Conservation (phyloP, 495 filamentous ascomycete species). For the Trichoderma asperelloides region DNA sequence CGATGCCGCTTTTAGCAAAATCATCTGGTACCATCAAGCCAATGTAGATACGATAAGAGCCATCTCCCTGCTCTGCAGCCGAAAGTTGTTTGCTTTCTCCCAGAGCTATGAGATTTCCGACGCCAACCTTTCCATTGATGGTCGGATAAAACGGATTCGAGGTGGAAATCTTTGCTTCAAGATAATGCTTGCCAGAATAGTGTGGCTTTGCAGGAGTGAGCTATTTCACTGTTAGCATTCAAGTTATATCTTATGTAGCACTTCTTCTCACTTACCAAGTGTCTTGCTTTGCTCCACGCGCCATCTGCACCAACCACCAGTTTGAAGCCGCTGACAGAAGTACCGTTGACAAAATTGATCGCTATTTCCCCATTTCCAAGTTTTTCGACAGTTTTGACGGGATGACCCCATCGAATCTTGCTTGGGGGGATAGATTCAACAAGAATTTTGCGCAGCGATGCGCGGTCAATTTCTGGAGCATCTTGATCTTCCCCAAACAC, state of each 20-base stretch:
- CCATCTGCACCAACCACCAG: conserved; percentile 27
- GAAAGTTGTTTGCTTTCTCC: conserved; percentile 16
- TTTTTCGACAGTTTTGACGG: neutral
- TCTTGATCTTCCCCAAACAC: conserved; percentile 15
- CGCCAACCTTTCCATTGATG: conserved; percentile 11
- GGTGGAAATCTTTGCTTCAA: conserved; percentile 18
- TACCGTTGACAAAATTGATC: conserved; percentile 22
- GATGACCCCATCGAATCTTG: conserved; percentile 21
- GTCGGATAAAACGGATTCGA: conserved; percentile 20
- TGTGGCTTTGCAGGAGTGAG: conserved; percentile 19
- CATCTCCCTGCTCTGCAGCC: conserved; percentile 20
- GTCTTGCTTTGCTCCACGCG: conserved; percentile 25
- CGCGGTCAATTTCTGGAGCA: conserved; percentile 32
- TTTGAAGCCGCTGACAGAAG: conserved; percentile 16
- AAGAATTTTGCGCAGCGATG: conserved; percentile 33
- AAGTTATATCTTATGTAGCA: neutral
- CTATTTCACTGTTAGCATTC: conserved; percentile 11
- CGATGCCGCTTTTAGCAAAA: conserved; percentile 12
- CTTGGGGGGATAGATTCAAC: conserved; percentile 28
- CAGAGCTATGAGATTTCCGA: conserved; percentile 16
- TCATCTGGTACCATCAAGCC: conserved; percentile 17
- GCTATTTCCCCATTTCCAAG: conserved; percentile 15
- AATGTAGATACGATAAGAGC: conserved; percentile 22
- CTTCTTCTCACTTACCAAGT: conserved; percentile 11
- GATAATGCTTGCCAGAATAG: conserved; percentile 23